Conservation (phyloP, 768 basidiomycete species). For the Suillus hirtellus region DNA sequence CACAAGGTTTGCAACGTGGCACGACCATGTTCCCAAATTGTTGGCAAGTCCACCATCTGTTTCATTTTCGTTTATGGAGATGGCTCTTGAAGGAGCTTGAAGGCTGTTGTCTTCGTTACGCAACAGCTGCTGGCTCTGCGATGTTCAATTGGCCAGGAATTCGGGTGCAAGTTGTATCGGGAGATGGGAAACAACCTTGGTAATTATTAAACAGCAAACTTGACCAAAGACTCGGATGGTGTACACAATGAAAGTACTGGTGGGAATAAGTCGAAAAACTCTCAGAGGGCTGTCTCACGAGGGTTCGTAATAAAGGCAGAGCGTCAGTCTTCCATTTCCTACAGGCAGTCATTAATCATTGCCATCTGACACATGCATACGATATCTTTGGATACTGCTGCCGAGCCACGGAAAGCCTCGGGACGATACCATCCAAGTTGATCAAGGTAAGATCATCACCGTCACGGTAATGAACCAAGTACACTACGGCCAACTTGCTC, state of each 20-base stretch:
- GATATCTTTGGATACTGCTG: background rate
- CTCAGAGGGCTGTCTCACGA: background rate
- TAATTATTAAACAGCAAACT: background rate
- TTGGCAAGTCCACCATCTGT: conserved; percentile 1
- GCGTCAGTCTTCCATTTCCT: background rate
- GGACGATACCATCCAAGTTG: background rate
- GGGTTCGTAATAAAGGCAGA: background rate
- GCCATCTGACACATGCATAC: background rate
- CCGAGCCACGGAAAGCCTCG: background rate
- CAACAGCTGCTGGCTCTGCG: background rate
- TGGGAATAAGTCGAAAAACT: background rate
- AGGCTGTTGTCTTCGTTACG: conserved; percentile 7
- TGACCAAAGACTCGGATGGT: background rate
- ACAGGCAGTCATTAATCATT: background rate
- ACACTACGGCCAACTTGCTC: background rate
- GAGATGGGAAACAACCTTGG: background rate
- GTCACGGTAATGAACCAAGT: background rate
- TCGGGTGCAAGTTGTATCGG: background rate
- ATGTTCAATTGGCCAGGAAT: background rate
- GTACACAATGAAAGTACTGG: background rate
- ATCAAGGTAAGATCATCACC: background rate
- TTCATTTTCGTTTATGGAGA: background rate
- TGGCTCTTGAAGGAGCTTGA: background rate
- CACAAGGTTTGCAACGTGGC: conserved; percentile 16
- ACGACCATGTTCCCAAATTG: conserved; percentile 10